phyloP scores from a whole-genome alignment of 257 asterid species.

The Gentiana straminea region DNA sequence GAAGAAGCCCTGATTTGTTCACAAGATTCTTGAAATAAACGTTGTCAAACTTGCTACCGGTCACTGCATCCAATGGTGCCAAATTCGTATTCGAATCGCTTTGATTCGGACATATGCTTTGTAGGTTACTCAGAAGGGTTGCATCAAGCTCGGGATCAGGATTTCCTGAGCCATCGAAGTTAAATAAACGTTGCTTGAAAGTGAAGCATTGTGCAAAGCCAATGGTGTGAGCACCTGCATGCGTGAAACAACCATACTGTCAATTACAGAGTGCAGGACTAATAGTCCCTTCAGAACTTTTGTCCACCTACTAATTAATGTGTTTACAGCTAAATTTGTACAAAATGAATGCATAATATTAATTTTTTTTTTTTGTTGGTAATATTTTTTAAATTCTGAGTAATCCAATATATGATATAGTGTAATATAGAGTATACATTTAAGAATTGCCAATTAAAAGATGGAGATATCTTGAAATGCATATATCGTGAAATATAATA shows the following conservation, averaged over 20 bases:
- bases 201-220: constrained; percentile 74
- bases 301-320: no score
- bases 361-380: no score
- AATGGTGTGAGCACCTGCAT: constrained; percentile 62
- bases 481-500: background rate
- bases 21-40: constrained; percentile 44
- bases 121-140: constrained; percentile 27
- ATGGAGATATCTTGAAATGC: background rate
- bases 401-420: no score
- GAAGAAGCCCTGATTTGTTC: constrained; percentile 42
- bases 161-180: constrained; percentile 68
- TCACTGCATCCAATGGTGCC: constrained; percentile 39
- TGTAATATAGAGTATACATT: no score
- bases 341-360: no score
- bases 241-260: background rate
- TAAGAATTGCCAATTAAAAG: no score
- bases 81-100: constrained; percentile 36
- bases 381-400: no score
- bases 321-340: no score
- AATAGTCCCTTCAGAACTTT: no score
- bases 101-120: constrained; percentile 37
- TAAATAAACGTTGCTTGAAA: constrained; percentile 50
- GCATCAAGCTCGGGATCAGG: constrained; percentile 58
- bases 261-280: no score
- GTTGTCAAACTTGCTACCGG: constrained; percentile 45